Conservation (phyloP, 176 grass and related monocot genomes). For the Stipa capillata region DNA sequence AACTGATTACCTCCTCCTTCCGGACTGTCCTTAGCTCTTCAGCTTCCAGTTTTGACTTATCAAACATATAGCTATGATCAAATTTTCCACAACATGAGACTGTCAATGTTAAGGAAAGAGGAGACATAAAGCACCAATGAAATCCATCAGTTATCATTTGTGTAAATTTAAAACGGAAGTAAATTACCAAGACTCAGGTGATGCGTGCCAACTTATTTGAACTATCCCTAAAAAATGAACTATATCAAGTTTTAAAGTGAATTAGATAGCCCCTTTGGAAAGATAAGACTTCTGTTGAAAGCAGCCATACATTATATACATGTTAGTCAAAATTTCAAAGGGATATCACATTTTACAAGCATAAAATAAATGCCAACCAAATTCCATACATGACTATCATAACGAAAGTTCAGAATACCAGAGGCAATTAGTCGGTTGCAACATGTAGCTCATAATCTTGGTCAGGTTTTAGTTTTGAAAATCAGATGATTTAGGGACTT, state of each 20-base stretch:
- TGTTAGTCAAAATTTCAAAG: not conserved
- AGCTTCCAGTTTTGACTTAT: slow-evolving; percentile 78
- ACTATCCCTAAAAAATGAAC: not conserved
- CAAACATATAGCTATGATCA: slow-evolving; percentile 65
- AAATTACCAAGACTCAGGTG: not conserved
- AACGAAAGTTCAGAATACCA: not conserved
- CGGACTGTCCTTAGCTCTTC: slow-evolving; percentile 75
- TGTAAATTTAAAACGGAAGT: not conserved
- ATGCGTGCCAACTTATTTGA: not conserved
- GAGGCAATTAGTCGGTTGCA: not conserved
- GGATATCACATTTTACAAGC: not conserved
- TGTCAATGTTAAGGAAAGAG: not conserved
- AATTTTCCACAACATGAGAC: not conserved
- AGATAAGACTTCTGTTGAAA: not conserved
- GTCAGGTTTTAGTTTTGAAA: not conserved
- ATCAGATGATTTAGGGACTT: not conserved
- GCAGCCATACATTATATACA: not conserved
- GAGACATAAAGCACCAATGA: not conserved
- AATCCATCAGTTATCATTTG: not conserved
- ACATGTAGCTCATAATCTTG: not conserved
- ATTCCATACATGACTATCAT: not conserved
- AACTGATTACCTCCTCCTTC: slow-evolving; percentile 73
- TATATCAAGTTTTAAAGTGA: not conserved
- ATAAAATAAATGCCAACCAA: not conserved
- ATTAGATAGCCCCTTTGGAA: not conserved